Evolutionary conservation across 805 yeast genomes (phyloP).

Genomic region (Kodamaea fukazawae): DNA sequence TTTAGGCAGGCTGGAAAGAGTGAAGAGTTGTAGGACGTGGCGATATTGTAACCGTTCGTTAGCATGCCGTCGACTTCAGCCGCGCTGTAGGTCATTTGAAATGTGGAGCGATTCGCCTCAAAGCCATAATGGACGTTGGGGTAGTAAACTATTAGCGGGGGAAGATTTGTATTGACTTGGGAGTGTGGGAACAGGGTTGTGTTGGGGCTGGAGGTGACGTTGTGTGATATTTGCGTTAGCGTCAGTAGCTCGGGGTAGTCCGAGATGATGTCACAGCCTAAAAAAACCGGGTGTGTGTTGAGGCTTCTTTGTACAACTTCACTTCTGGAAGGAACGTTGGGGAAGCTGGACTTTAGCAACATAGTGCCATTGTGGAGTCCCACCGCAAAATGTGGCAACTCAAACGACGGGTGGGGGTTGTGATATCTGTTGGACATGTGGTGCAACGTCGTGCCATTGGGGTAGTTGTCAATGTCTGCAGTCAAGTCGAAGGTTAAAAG

Average conservation of each 20-base stretch:
- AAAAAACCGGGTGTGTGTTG: conserved; percentile 32
- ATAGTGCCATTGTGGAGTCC: conserved; percentile 2
- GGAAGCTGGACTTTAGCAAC: conserved; percentile 25
- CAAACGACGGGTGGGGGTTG: conserved; percentile 8
- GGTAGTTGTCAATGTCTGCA: conserved; percentile 52
- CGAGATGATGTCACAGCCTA: conserved; percentile 40
- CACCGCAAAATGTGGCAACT: conserved; percentile 15
- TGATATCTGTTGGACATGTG: conserved; percentile 38
- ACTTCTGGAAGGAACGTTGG: conserved; percentile 32
- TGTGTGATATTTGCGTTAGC: too few species aligned
- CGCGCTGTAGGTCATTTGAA: conserved; percentile 48
- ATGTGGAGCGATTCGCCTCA: conserved; percentile 56
- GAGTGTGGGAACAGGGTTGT: too few species aligned
- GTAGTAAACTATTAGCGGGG: conserved; percentile 58
- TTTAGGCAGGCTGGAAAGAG: conserved; percentile 49
- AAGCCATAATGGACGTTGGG: conserved; percentile 44
- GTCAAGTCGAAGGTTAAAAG: conserved; percentile 45
- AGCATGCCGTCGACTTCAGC: conserved; percentile 46
- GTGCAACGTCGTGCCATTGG: conserved; percentile 55
- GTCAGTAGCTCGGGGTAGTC: conserved; percentile 33
- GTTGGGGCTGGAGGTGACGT: too few species aligned
- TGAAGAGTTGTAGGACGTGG: conserved; percentile 42
- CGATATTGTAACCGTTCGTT: conserved; percentile 51
- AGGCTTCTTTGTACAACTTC: conserved; percentile 19
- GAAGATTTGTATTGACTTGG: conserved; percentile 4